Percentiles rank a stretch among this genome's conserved stretches.
These are phyloP conservation scores for Multifurca ochricompacta DNA, from an alignment of 768 basidiomycete genomes.

Conservation along the genomic window DNA sequence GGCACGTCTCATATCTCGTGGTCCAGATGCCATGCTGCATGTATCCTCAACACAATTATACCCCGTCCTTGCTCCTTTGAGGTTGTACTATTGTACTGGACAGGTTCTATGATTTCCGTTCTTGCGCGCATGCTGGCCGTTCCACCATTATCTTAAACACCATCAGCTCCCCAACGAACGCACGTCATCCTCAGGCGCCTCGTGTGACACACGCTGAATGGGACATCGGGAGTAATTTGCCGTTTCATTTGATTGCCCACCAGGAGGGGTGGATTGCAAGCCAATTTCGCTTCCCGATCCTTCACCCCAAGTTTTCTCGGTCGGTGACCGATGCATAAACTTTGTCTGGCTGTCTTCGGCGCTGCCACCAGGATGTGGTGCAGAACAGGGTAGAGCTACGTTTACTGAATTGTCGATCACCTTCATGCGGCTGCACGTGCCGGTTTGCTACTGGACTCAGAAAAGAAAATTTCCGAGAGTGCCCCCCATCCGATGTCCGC, in stretches of 20 bases:
- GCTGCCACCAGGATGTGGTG: conserved; percentile 5
- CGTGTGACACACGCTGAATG: conserved; percentile 19
- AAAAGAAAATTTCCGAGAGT: neutral
- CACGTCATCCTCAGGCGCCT: conserved; percentile 15
- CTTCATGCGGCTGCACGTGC: conserved; percentile 1
- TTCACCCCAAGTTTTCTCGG: neutral
- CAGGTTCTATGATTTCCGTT: conserved; percentile 9
- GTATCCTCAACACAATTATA: conserved; percentile 9
- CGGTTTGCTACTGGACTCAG: neutral
- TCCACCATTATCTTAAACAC: conserved; percentile 10
- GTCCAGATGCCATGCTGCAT: conserved; percentile 8
- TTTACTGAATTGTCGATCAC: conserved; percentile 9
- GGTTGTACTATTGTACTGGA: neutral
- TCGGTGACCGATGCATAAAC: conserved; percentile 1
- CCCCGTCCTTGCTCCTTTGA: conserved; percentile 6
- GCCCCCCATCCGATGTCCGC: conserved; percentile 1
- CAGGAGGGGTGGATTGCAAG: neutral
- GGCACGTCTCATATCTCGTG: neutral
- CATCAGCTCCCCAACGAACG: conserved; percentile 7
- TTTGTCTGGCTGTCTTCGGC: neutral
- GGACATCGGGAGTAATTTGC: conserved; percentile 5
- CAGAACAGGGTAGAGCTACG: conserved; percentile 11
- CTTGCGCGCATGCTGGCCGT: neutral
- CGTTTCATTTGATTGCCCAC: conserved; percentile 3
- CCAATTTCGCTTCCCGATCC: conserved; percentile 13